Conservation (phyloP, 768 basidiomycete species). For the Solioccasus polychromus region DNA sequence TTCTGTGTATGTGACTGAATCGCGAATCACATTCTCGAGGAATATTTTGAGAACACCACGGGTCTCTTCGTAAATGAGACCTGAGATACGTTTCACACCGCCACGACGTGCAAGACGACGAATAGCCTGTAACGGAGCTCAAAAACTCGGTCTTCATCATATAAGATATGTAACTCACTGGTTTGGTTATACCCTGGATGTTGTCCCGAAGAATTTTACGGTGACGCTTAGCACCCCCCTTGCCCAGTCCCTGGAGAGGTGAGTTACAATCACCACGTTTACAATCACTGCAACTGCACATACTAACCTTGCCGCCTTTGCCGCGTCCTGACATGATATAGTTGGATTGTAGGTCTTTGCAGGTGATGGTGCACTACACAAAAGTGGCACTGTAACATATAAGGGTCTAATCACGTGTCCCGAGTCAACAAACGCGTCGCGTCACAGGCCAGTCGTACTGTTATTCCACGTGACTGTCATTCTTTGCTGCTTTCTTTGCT, state of each 20-base stretch:
- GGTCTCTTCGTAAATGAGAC: conserved; percentile 85
- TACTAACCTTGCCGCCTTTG: conserved; percentile 67
- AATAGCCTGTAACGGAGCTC: conserved; percentile 33
- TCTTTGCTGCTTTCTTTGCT: no score
- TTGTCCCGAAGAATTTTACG: conserved; percentile 80
- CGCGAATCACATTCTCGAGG: conserved; percentile 78
- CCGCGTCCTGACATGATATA: conserved; percentile 75
- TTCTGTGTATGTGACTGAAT: conserved; percentile 90
- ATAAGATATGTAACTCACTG: conserved; percentile 4
- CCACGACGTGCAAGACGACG: conserved; percentile 85
- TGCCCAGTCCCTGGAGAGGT: conserved; percentile 63
- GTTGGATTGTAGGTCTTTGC: background rate
- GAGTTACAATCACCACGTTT: background rate
- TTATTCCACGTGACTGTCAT: background rate
- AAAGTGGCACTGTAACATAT: background rate
- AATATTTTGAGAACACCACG: conserved; percentile 90
- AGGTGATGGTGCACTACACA: conserved; percentile 3
- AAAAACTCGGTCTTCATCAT: background rate
- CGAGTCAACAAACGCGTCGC: conserved; percentile 1
- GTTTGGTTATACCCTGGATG: conserved; percentile 50
- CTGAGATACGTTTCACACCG: conserved; percentile 87
- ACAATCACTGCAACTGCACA: background rate
- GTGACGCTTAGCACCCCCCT: conserved; percentile 82
- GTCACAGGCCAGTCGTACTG: background rate
- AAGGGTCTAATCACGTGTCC: conserved; percentile 5